A percentile compares a stretch with the other conserved stretches of the same genome.
Conservation (phyloP, 2,329 filamentous ascomycete species). For the Pleoardoris graminearum region DNA sequence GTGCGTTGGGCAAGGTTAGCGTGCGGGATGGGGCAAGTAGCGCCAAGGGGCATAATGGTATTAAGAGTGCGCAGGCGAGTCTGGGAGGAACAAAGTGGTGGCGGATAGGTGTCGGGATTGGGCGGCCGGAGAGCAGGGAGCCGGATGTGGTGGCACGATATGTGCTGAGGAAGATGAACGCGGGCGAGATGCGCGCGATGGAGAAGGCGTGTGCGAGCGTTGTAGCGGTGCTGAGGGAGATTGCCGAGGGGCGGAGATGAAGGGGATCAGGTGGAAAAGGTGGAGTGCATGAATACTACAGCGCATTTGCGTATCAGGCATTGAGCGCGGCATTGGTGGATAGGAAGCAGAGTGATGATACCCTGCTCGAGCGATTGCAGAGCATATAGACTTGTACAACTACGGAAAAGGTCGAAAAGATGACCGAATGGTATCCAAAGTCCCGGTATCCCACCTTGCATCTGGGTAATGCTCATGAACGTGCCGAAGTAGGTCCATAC, state of each 20-base stretch:
- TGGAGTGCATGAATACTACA: conserved; percentile 6
- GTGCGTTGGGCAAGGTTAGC: conserved; percentile 67
- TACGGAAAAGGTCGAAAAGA: neutral
- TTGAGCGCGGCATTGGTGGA: neutral
- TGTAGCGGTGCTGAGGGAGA: conserved; percentile 56
- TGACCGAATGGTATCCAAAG: neutral
- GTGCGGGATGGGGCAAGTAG: conserved; percentile 62
- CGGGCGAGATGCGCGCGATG: conserved; percentile 46
- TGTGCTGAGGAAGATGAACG: conserved; percentile 71
- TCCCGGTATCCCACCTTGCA: neutral
- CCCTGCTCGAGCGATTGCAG: neutral
- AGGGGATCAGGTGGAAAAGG: neutral
- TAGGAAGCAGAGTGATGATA: neutral
- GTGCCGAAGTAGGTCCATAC: neutral
- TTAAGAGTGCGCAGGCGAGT: conserved; percentile 48
- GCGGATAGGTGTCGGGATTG: conserved; percentile 82
- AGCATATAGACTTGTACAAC: conserved; percentile 8
- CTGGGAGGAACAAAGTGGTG: conserved; percentile 48
- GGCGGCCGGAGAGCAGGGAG: conserved; percentile 73
- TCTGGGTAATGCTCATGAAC: neutral
- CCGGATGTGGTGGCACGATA: conserved; percentile 70
- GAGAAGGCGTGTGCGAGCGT: conserved; percentile 54
- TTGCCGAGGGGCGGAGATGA: conserved; percentile 49
- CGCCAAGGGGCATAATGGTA: conserved; percentile 51
- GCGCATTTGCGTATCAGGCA: neutral